A percentile compares a stretch with the other conserved stretches of the same genome.
Conservation (phyloP, 192 early-diverging fungal species). For the Glomus cerebriforme region DNA sequence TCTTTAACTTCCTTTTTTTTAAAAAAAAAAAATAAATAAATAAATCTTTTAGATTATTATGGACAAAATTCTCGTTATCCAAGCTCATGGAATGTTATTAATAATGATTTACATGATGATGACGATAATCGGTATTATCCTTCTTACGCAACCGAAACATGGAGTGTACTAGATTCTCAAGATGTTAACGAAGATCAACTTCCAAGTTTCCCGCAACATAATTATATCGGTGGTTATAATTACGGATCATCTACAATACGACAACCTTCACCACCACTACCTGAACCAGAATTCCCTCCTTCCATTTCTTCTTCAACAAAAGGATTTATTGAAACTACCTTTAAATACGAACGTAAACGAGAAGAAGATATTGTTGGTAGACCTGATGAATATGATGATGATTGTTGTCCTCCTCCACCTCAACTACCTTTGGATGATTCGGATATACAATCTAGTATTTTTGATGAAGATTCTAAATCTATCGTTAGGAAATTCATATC, state of each 20-base stretch:
- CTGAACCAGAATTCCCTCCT: conserved; percentile 4
- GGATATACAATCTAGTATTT: not conserved
- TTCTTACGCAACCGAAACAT: not conserved
- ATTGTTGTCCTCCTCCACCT: not conserved
- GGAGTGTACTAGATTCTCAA: not conserved
- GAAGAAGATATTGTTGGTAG: not conserved
- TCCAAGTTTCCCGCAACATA: not conserved
- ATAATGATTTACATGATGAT: conserved; percentile 7
- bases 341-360: not conserved
- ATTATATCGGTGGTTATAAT: not conserved
- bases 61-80: not conserved
- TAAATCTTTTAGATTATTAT: not conserved
- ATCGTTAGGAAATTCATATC: not conserved
- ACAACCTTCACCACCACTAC: not conserved
- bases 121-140: not conserved
- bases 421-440: not conserved
- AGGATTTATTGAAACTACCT: not conserved
- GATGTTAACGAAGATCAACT: not conserved
- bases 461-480: not conserved
- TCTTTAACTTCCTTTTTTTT: too few relatives aligned
- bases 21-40: too few relatives aligned
- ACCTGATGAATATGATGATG: not conserved
- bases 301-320: conserved; percentile 1
- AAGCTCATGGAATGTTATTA: not conserved
- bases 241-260: not conserved